Percentiles rank a stretch among this genome's conserved stretches.
These are phyloP conservation scores for Combretum micranthum DNA, from an alignment of 345 rosid species.

Conservation along the genomic window DNA sequence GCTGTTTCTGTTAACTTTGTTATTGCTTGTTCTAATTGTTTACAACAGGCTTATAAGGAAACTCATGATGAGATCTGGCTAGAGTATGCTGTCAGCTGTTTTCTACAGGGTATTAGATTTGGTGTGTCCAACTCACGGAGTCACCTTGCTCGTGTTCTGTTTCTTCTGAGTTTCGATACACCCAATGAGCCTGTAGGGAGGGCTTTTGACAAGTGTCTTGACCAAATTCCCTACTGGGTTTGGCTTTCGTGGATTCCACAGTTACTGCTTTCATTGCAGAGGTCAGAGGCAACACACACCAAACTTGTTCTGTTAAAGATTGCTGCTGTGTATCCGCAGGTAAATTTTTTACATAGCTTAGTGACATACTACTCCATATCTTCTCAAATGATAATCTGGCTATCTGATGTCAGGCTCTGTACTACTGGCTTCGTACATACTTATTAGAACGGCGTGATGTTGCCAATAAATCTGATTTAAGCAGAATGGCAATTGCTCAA, in stretches of 20 bases:
- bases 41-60: slow-evolving; percentile 76
- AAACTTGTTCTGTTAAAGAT: slow-evolving; percentile 88
- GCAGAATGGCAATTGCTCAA: slow-evolving; percentile 81
- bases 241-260: slow-evolving; percentile 99
- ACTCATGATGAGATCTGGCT: slow-evolving; percentile 88
- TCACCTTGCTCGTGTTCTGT: slow-evolving; percentile 93
- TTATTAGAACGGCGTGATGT: slow-evolving; percentile 98
- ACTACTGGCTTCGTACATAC: slow-evolving; percentile 98
- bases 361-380: not conserved
- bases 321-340: slow-evolving; percentile 94
- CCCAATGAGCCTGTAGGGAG: slow-evolving; percentile 89
- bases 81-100: slow-evolving; percentile 94
- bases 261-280: slow-evolving; percentile 88
- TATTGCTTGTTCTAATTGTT: slow-evolving; percentile 13
- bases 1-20: not conserved
- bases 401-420: slow-evolving; percentile 56
- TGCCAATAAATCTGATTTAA: slow-evolving; percentile 75
- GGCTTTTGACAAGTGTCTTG: slow-evolving; percentile 86
- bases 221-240: slow-evolving; percentile 96
- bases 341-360: slow-evolving; percentile 6
- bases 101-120: slow-evolving; percentile 96
- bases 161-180: slow-evolving; percentile 95
- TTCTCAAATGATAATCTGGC: not conserved
- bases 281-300: slow-evolving; percentile 98
- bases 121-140: slow-evolving; percentile 94